These are phyloP conservation scores for Entelexis sorbosivorans DNA, from an alignment of 1,139 yeast genomes.

Conservation along the genomic window DNA sequence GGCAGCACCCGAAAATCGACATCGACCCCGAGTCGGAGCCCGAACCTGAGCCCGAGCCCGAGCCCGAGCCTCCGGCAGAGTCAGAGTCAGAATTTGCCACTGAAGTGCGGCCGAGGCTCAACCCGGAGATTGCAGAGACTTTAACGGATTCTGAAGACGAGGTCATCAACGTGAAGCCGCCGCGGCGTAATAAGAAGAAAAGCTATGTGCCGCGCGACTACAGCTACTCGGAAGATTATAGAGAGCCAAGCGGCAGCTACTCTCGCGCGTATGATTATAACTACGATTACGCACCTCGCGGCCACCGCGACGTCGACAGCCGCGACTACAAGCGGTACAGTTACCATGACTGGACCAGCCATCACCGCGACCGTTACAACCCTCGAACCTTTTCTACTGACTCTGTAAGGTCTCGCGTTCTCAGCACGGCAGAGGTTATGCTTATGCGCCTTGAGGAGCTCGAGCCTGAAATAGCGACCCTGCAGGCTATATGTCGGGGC, in stretches of 20 bases:
- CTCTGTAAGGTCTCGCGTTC: constrained; percentile 14
- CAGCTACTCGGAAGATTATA: not conserved
- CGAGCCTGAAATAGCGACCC: constrained; percentile 26
- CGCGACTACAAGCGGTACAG: not conserved
- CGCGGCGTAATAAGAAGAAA: constrained; percentile 3
- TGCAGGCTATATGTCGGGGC: constrained; percentile 15
- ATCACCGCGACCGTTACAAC: constrained; percentile 2
- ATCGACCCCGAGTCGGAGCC: not conserved
- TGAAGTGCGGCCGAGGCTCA: not conserved
- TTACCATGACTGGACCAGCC: not conserved
- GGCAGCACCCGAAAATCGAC: constrained; percentile 16
- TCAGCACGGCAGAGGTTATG: constrained; percentile 21
- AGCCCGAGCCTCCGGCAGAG: not conserved
- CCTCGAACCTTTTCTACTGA: constrained; percentile 10
- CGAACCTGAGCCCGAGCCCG: not conserved
- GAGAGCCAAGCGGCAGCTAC: constrained; percentile 6
- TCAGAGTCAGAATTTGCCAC: not conserved
- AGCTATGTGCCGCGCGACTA: not conserved
- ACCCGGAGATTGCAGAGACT: not conserved
- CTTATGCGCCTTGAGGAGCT: constrained; percentile 25
- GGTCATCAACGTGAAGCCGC: constrained; percentile 10
- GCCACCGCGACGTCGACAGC: not conserved
- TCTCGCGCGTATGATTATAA: constrained; percentile 11
- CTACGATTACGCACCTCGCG: not conserved
- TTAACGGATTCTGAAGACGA: constrained; percentile 7